Percentiles rank a stretch among this genome's conserved stretches.
These are phyloP conservation scores for Arachis hypogaea DNA, from an alignment of 306 rosid species.

Conservation along the genomic window DNA sequence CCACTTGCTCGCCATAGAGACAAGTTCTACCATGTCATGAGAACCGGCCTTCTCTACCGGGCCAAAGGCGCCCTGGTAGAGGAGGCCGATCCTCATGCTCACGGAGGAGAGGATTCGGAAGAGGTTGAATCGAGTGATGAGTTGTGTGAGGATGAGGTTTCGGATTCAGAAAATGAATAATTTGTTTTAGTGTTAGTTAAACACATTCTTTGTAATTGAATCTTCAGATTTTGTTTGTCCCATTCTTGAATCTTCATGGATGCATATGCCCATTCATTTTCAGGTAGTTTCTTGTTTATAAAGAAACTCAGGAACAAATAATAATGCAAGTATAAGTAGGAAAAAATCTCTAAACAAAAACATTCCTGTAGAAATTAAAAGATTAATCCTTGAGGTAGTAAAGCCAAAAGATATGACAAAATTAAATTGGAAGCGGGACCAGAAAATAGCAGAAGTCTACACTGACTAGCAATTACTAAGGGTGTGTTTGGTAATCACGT, in stretches of 20 bases:
- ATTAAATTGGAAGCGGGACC: neutral
- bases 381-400: no score
- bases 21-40: constrained; percentile 84
- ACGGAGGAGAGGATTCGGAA: constrained; percentile 45
- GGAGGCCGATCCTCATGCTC: constrained; percentile 34
- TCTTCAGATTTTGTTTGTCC: no score
- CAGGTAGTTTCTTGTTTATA: no score
- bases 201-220: no score
- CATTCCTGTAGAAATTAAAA: no score
- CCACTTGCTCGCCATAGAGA: constrained; percentile 69
- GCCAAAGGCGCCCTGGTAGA: constrained; percentile 52
- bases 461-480: neutral
- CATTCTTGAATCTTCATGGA: no score
- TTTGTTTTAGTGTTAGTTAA: neutral
- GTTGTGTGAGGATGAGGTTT: constrained; percentile 49
- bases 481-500: no score
- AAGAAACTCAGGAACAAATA: no score
- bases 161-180: constrained; percentile 38
- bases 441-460: neutral
- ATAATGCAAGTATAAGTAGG: no score
- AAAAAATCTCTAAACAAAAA: no score
- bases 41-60: constrained; percentile 78
- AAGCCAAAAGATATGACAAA: no score
- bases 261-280: no score
- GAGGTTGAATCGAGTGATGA: constrained; percentile 34